Conservation (phyloP, 1,284 basidiomycete genomes). For the Vanrija humicola region DNA sequence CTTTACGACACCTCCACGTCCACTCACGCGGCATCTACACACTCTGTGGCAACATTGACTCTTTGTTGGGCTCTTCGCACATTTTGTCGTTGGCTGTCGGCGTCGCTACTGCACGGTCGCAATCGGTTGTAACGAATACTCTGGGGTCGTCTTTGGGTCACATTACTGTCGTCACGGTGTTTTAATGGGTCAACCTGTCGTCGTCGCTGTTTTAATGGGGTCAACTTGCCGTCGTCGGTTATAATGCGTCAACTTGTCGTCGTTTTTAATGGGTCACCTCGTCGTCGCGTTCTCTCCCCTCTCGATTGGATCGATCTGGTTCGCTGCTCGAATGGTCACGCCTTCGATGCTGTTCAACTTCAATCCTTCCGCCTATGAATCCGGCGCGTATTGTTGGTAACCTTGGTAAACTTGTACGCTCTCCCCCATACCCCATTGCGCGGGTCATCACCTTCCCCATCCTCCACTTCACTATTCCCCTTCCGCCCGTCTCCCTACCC, state of each 20-base stretch:
- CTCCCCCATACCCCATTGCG: too few relatives aligned
- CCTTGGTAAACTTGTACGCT: conserved; percentile 23
- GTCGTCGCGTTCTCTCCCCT: neutral
- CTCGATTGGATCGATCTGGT: neutral
- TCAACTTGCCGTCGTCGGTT: too few relatives aligned
- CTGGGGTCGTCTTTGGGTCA: neutral
- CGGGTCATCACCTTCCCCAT: conserved; percentile 2
- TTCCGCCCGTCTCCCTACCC: conserved; percentile 13
- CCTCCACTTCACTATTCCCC: conserved; percentile 14
- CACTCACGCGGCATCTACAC: neutral
- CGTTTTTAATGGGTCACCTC: too few relatives aligned
- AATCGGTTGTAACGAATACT: too few relatives aligned
- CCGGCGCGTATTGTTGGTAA: conserved; percentile 25
- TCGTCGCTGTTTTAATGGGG: neutral
- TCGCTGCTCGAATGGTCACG: neutral
- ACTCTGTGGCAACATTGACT: neutral
- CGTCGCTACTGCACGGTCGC: neutral
- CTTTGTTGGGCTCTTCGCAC: neutral
- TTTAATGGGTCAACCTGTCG: neutral
- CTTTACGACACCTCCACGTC: neutral
- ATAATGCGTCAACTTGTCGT: too few relatives aligned
- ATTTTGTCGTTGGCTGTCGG: neutral
- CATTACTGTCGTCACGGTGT: neutral
- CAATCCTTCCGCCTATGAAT: conserved; percentile 25
- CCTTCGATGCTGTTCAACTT: conserved; percentile 8